These are phyloP conservation scores for Chrysopogon serrulatus DNA, from an alignment of 176 grass and related monocot species.

Conservation along the genomic window DNA sequence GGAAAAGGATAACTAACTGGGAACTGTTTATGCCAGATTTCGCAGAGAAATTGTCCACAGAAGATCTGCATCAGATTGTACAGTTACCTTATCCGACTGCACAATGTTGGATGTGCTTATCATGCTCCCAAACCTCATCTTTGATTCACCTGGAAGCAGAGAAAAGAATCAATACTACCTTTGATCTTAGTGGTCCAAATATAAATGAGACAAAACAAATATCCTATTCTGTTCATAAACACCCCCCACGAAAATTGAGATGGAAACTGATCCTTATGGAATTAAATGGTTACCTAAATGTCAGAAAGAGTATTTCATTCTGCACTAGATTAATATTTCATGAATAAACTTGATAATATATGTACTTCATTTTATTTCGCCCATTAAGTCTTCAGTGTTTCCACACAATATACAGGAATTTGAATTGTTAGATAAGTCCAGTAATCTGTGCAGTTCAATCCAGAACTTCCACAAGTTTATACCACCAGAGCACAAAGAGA, in stretches of 20 bases:
- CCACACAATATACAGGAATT: not conserved
- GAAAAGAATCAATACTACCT: not conserved
- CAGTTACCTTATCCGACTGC: slow-evolving; percentile 49
- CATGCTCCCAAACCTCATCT: slow-evolving; percentile 74
- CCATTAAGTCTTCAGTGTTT: not conserved
- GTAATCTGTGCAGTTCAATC: not conserved
- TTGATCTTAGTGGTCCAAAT: not conserved
- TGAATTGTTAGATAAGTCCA: not conserved
- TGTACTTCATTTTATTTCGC: not conserved
- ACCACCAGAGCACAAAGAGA: slow-evolving; percentile 22
- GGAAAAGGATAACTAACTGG: not conserved
- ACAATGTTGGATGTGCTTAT: slow-evolving; percentile 84
- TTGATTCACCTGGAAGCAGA: slow-evolving; percentile 33
- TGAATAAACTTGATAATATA: slow-evolving; percentile 1
- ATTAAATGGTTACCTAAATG: not conserved
- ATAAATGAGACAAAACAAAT: not conserved
- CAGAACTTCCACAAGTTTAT: not conserved
- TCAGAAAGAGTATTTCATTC: not conserved
- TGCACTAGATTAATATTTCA: not conserved
- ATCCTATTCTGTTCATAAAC: not conserved
- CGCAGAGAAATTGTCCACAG: slow-evolving; percentile 68
- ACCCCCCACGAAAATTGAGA: not conserved
- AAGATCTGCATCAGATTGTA: slow-evolving; percentile 59
- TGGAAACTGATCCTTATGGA: not conserved
- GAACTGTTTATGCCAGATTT: slow-evolving; percentile 19